These are phyloP conservation scores for Rhizoctonia solani DNA, from an alignment of 1,284 basidiomycete species.

Conservation along the genomic window DNA sequence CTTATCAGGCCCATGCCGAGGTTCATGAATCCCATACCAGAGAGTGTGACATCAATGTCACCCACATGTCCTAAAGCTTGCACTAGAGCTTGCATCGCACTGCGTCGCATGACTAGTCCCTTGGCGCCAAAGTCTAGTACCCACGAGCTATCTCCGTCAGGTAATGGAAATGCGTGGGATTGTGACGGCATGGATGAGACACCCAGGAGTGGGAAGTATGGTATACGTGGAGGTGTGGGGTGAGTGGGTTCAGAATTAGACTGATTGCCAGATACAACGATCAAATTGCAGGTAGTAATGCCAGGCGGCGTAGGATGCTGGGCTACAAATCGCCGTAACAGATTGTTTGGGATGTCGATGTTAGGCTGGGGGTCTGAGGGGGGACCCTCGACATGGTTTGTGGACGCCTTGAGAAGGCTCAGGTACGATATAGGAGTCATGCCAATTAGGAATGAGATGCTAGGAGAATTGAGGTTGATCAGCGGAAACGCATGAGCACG, in stretches of 20 bases:
- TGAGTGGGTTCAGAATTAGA: not conserved
- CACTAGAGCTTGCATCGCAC: slow-evolving; percentile 20
- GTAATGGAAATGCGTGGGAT: not conserved
- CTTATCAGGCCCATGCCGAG: slow-evolving; percentile 20
- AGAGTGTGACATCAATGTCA: not conserved
- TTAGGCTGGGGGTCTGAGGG: slow-evolving; percentile 45
- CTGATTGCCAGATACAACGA: slow-evolving; percentile 50
- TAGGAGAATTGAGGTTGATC: slow-evolving; percentile 66
- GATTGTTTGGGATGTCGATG: slow-evolving; percentile 58
- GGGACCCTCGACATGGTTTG: slow-evolving; percentile 36
- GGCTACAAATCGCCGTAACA: slow-evolving; percentile 55
- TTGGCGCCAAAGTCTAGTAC: slow-evolving; percentile 23
- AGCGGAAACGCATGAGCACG: slow-evolving; percentile 68
- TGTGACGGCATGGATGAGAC: not conserved
- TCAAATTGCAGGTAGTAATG: slow-evolving; percentile 60
- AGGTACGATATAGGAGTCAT: slow-evolving; percentile 70
- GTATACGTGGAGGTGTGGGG: slow-evolving; percentile 7
- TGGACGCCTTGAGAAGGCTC: slow-evolving; percentile 53
- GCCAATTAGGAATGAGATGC: slow-evolving; percentile 70
- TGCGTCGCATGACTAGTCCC: slow-evolving; percentile 25
- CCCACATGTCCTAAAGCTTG: slow-evolving; percentile 16
- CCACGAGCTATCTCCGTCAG: slow-evolving; percentile 3
- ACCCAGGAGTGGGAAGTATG: slow-evolving; percentile 7
- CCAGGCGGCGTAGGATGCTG: slow-evolving; percentile 51
- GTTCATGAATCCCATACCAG: slow-evolving; percentile 16